Evolutionary conservation across 1,284 basidiomycete species (phyloP), one percentile per base, ranked within the genome.

Genomic region (Pseudozyma thailandica): DNA sequence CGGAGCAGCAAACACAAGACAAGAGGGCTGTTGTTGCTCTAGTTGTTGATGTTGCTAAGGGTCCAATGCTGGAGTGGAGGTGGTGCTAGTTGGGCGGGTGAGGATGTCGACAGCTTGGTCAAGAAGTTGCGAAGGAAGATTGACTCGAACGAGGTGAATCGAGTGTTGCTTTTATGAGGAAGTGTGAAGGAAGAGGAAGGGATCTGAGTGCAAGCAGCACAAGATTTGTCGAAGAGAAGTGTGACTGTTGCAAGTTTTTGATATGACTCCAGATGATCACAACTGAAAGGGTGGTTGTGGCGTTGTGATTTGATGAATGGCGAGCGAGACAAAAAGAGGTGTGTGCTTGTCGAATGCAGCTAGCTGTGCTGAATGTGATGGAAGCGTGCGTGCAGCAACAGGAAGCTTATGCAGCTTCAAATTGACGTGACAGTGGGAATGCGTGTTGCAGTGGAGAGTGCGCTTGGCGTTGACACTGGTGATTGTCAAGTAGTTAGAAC

Each of bases 281-380:
- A 54, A 50, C 46, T 30, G 31, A 25, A 21, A 23, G 27, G 41
- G 21, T 51, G 3, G 33, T 35, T 35, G 55, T 55, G 62, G 42
- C 50, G 55, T 55, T 51, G 60, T 50, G 47, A 53, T 42, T 25
- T 27, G 46, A 54, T 35, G 42, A 45, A 65, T 65, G 62, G 48
- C 62, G 62, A 65, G 62, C 55, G 61, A 27, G 35, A n/a, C 18
- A 27, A 30, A 18, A 18, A 28, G 50, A 27, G 27, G 46, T 35
- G 23, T 23, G 15, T 46, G 18, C 30, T 46, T 30, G 33, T 37
- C 21, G 21, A 10, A 21, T 20, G 18, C 33, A 27, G 35, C 47
- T 38, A 18, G 26, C 42, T 50, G 61, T 57, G 61, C 57, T 42
- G 46, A 57, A 33, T 42, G 61, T 26, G 55, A 25, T 50, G 35